A percentile compares a stretch with the other conserved stretches of the same genome.
These are phyloP conservation scores for Coemansia sp. DNA, from an alignment of 192 early-diverging fungal genomes.

Conservation along the genomic window DNA sequence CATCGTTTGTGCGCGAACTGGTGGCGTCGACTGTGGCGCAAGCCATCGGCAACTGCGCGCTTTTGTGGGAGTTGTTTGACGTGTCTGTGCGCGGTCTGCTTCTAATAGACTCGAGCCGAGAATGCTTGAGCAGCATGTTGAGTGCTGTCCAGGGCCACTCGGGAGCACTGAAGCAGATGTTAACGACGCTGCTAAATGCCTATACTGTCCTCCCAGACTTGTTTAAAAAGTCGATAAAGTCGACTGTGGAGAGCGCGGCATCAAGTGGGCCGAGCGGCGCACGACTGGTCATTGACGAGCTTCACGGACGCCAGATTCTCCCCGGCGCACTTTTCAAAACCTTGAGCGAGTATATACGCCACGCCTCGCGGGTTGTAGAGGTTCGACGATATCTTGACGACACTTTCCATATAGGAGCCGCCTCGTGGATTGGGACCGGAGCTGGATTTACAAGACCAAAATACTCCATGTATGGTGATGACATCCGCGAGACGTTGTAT, in stretches of 20 bases:
- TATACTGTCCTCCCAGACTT: slow-evolving; percentile 34
- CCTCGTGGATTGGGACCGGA: slow-evolving; percentile 35
- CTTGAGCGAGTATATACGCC: slow-evolving; percentile 10
- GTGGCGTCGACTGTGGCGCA: slow-evolving; percentile 20
- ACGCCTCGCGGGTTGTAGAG: slow-evolving; percentile 4
- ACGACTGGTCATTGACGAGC: slow-evolving; percentile 19
- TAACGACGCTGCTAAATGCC: slow-evolving; percentile 14
- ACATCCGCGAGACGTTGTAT: slow-evolving; percentile 22
- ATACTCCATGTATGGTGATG: slow-evolving; percentile 29
- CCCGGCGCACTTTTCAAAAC: slow-evolving; percentile 41
- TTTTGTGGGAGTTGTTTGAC: slow-evolving; percentile 46
- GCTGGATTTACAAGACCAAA: slow-evolving; percentile 19
- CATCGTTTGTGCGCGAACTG: slow-evolving; percentile 16
- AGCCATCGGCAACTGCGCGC: slow-evolving; percentile 22
- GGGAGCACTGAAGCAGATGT: slow-evolving; percentile 9
- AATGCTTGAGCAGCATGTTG: slow-evolving; percentile 9
- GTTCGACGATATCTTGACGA: slow-evolving; percentile 20
- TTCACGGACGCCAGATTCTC: slow-evolving; percentile 25
- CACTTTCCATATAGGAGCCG: slow-evolving; percentile 23
- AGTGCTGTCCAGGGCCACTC: background rate
- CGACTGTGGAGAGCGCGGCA: slow-evolving; percentile 19
- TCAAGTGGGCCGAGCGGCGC: background rate
- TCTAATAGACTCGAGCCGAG: slow-evolving; percentile 24
- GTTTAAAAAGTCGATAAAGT: slow-evolving; percentile 37
- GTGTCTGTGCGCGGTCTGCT: slow-evolving; percentile 38